Evolutionary conservation across 2,329 filamentous ascomycete species (phyloP), one percentile per base, ranked within the genome.

Genomic region (Gnomoniopsis sp.): DNA sequence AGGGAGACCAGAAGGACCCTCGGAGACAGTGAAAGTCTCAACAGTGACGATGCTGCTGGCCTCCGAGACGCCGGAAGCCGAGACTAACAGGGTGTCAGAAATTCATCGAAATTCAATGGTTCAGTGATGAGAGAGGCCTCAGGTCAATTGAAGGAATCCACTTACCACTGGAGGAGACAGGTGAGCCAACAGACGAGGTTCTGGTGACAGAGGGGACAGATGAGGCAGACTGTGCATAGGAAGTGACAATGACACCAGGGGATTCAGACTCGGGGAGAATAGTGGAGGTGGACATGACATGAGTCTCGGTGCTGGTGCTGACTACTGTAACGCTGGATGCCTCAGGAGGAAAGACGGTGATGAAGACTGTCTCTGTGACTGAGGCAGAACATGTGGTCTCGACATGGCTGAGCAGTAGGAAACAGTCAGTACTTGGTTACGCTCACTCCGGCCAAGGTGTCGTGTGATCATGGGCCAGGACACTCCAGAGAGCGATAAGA

Each of bases 351-450:
- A 75, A 72, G 52, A 81, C 70, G 36, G 80, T 81, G 63, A 83
- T 68, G 64, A 80, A 78, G 61, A 82, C 72, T 43, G 79, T 82
- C 38, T 71, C 74, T 38, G 74, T 75, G 26, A 33, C 22, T 8
- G 68, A 67, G 58, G 72, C 65, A 44, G 73, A 69, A 64, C 80
- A 82, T 23, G 73, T 77, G 50, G 69, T 65, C 44, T 64, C 60
- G 47, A 44, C 57, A n/a, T 57, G 41, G 23, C 41, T 46, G 17
- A 23, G 15, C 14, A 19, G 19, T 6, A 10, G 34, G 2, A 43
- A 17, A 21, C 10, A 15, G 47, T 60, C 46, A 60, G 58, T 21
- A 36, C 49, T 15, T 55, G 43, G 38, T 34, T 56, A 59, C 51
- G 41, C 62, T 47, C 53, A 65, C 36, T 64, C 62, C 55, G 57